Base-by-base conservation (phyloP, 2,329 filamentous ascomycete genomes). In the Hypoxylon sp. region DNA sequence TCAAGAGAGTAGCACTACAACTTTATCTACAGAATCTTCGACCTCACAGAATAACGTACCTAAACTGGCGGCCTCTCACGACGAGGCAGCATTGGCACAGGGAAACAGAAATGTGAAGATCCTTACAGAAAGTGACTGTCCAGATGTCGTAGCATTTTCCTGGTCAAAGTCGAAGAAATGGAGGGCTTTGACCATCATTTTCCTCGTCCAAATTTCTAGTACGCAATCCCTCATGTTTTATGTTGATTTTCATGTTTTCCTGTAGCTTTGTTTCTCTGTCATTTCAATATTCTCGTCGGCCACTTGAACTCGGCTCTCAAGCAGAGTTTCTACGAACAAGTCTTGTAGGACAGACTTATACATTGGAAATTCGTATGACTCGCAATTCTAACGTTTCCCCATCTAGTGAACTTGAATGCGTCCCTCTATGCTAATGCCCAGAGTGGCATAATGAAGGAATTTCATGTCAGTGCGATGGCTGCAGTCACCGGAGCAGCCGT, bases 351-450 rank as follows among this genome's bases (percentile, higher is more conserved):
- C 29, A 31, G 29, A 31, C 6, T 9, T 29, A 29, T n/a, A 48
- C 37, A 46, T 14, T 39, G n/a, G 2, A 8, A 24, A 22, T 9
- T 8, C 26, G 14, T 14, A 8, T 31, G 35, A 19, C 47, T 19
- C 8, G n/a, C 24, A 24, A 26, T 33, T 31, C 44, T 59, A 42
- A 50, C 26, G 6, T 22, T 24, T 17, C 24, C 19, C 13, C 19
- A 31, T 35, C 13, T 55, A 71, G 69, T 88, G 85, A 88, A 87
- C 74, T 83, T 85, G 73, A 87, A 87, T 72, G 83, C 85, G 0
- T 83, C 83, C 8, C 79, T 86, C 57, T 87, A 84, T 68, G 80
- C 83, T 22, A 86, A 87, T 63, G 86, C 82, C 0, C 80, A 87
- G 22, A 70, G 69, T 3, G 80, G 79, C n/a, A 81, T 87, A 33